Base-by-base conservation (phyloP, 2,329 filamentous ascomycete species). In the Xylaria sp. region DNA sequence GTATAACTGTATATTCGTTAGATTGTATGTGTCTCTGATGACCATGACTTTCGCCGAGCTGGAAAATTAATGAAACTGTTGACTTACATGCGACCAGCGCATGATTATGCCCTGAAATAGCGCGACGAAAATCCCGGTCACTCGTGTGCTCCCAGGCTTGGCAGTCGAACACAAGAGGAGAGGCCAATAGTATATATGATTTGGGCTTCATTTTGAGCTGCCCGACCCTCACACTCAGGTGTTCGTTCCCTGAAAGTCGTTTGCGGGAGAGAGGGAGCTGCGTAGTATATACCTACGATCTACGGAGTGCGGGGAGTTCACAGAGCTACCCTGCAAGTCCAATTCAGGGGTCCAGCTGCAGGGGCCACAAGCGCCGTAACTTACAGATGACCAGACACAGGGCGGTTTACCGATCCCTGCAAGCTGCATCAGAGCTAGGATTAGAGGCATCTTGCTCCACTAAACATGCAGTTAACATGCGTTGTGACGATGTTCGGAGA, bases 21-120 rank as follows among this genome's bases (percentile, higher is more conserved):
- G 48, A 61, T 68, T 50, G 48, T 61, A 10, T 18, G 32, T 50
- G 25, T 58, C 9, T 44, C 23, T 10, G 12, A 55, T 52, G 13
- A 18, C 18, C 3, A 54, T n/a, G 6, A 32, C 2, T 41, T 37
- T 44, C 1, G 7, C 32, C 1, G 8, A 28, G 15, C 20, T 20
- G 28, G 2, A 32, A 39, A 28, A 50, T 39, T 10, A 28, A 37
- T 18, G 15, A 50, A 34, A 10, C 46, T 25, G 28, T 41, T 15
- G 41, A 76, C 77, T 78, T 73, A 79, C 77, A 79, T 25, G 76
- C 77, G 70, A 79, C 74, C 28, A 78, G 60, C 48, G 71, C 75
- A 59, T 72, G 63, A 57, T 75, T 75, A 61, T 76, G 74, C 13
- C 73, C 76, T 8, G 70, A 70, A 58, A 78, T 74, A 32, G 73